Conservation (phyloP, 2,329 filamentous ascomycete species). For the Exophiala viscosa region DNA sequence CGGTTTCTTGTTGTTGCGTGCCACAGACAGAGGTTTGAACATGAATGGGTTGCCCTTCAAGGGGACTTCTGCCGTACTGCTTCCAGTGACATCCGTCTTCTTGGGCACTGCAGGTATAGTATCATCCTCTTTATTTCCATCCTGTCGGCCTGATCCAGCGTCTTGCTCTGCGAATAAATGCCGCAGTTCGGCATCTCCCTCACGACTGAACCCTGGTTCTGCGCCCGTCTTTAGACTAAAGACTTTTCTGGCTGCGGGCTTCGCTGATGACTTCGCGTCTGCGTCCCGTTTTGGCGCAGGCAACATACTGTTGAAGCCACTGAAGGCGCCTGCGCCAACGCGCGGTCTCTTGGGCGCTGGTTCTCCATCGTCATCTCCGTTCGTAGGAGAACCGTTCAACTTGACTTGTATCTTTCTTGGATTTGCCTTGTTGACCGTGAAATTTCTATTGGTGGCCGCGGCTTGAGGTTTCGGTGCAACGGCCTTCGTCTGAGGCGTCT, state of each 20-base stretch:
- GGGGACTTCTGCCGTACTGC: conserved; percentile 48
- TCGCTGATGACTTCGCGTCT: conserved; percentile 26
- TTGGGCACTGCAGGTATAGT: conserved; percentile 16
- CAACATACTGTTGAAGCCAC: conserved; percentile 80
- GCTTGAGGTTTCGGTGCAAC: conserved; percentile 33
- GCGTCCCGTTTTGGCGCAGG: conserved; percentile 69
- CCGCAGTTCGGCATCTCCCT: conserved; percentile 43
- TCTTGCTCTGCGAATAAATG: conserved; percentile 36
- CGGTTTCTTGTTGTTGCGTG: conserved; percentile 69
- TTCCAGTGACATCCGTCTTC: conserved; percentile 45
- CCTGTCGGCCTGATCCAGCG: conserved; percentile 26
- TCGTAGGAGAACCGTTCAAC: conserved; percentile 56
- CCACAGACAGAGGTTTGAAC: conserved; percentile 86
- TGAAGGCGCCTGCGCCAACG: conserved; percentile 63
- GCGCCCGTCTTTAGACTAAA: conserved; percentile 79
- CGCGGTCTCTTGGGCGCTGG: conserved; percentile 70
- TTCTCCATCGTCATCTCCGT: conserved; percentile 42
- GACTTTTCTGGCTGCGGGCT: conserved; percentile 49
- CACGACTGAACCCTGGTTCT: conserved; percentile 74
- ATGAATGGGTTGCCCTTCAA: conserved; percentile 74
- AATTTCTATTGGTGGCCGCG: conserved; percentile 64
- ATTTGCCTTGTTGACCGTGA: conserved; percentile 76
- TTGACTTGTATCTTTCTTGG: conserved; percentile 80
- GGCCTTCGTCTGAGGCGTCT: conserved; percentile 39
- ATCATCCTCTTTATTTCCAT: conserved; percentile 8